These are phyloP conservation scores for Solanum virginianum DNA, from an alignment of 257 asterid species.

Conservation along the genomic window DNA sequence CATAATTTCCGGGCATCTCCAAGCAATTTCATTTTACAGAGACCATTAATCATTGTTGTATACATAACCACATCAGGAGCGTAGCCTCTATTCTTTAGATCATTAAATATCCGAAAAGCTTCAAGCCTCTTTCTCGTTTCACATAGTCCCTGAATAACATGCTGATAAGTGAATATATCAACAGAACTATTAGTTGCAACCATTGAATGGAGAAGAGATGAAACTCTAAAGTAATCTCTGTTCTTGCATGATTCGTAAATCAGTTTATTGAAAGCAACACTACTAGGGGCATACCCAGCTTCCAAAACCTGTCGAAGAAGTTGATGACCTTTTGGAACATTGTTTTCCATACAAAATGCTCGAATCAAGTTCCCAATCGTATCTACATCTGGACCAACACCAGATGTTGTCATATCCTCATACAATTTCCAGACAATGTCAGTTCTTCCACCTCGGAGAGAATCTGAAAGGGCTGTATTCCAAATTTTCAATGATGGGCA, in stretches of 20 bases:
- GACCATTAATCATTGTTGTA: constrained; percentile 54
- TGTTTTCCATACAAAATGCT: constrained; percentile 48
- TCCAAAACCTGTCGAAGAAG: constrained; percentile 47
- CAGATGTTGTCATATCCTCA: constrained; percentile 31
- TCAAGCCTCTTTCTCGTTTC: constrained; percentile 31
- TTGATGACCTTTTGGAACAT: constrained; percentile 32
- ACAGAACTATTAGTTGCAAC: constrained; percentile 39
- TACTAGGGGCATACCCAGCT: constrained; percentile 37
- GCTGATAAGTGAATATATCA: constrained; percentile 48
- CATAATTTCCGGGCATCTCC: constrained; percentile 52
- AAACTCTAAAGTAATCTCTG: constrained; percentile 32
- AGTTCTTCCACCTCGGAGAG: constrained; percentile 20
- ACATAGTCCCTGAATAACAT: constrained; percentile 41
- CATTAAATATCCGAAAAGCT: constrained; percentile 47
- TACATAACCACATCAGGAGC: constrained; percentile 56
- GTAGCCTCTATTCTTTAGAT: constrained; percentile 63
- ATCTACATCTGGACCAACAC: constrained; percentile 29
- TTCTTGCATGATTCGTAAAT: constrained; percentile 30
- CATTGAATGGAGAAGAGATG: constrained; percentile 60
- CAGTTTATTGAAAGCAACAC: constrained; percentile 27
- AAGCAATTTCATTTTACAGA: constrained; percentile 32
- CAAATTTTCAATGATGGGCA: constrained; percentile 30
- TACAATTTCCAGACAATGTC: constrained; percentile 50
- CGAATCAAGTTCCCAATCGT: constrained; percentile 43
- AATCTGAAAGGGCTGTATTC: constrained; percentile 39